phyloP scores from a whole-genome alignment of 768 basidiomycete genomes.

The Mycena albidolilacea region DNA sequence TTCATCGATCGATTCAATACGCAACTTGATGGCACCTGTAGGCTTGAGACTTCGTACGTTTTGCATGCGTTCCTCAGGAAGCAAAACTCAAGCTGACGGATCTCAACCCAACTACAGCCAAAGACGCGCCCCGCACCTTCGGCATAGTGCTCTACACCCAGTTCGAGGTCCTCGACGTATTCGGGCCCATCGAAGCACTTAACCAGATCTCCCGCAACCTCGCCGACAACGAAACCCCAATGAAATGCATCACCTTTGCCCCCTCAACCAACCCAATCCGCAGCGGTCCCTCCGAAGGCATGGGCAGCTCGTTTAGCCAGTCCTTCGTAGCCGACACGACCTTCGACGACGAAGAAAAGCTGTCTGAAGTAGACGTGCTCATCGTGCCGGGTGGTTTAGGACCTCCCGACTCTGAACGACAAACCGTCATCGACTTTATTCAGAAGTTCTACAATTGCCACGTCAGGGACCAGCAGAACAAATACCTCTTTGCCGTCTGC shows the following conservation, averaged over 20 bases:
- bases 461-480: conserved; percentile 10
- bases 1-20: conserved; percentile 2
- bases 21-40: conserved; percentile 5
- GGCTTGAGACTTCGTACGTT: conserved; percentile 20
- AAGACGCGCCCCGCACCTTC: conserved; percentile 16
- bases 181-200: conserved; percentile 29
- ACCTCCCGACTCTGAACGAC: conserved; percentile 21
- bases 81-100: conserved; percentile 26
- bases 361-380: conserved; percentile 28
- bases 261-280: conserved; percentile 16
- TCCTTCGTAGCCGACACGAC: conserved; percentile 23
- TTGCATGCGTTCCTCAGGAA: conserved; percentile 22
- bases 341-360: conserved; percentile 14
- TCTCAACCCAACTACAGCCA: conserved; percentile 20
- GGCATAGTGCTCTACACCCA: conserved; percentile 27
- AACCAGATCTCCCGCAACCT: conserved; percentile 26
- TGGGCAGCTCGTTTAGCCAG: conserved; percentile 25
- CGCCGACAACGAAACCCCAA: conserved; percentile 19
- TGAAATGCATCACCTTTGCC: conserved; percentile 27
- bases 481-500: conserved; percentile 28
- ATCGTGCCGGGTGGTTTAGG: conserved; percentile 30
- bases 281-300: conserved; percentile 18
- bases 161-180: conserved; percentile 30
- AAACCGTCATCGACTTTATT: conserved; percentile 27
- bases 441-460: conserved; percentile 19